These are phyloP conservation scores for Sarocladium kiliense DNA, from an alignment of 2,329 filamentous ascomycete species.

Conservation along the genomic window DNA sequence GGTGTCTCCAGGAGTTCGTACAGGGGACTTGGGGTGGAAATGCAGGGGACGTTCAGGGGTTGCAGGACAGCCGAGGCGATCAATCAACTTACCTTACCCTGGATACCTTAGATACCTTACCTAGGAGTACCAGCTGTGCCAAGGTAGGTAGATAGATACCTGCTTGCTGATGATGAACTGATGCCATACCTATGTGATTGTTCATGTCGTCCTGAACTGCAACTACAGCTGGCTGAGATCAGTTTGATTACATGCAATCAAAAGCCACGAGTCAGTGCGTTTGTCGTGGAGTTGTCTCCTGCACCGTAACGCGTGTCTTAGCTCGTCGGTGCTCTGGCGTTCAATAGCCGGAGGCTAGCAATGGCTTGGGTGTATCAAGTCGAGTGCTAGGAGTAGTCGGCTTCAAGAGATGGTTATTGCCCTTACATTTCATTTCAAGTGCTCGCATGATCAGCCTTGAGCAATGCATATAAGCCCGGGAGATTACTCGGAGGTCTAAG, in stretches of 20 bases:
- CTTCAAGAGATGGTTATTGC: neutral
- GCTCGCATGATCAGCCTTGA: too few relatives aligned
- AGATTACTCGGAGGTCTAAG: neutral
- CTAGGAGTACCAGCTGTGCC: too few relatives aligned
- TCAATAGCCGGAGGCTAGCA: neutral
- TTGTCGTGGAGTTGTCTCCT: neutral
- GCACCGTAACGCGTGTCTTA: too few relatives aligned
- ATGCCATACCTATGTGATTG: too few relatives aligned
- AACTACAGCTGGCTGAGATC: neutral
- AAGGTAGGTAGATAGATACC: too few relatives aligned
- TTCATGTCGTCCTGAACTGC: too few relatives aligned
- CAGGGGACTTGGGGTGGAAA: neutral
- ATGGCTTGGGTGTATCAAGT: neutral
- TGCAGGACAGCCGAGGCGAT: neutral
- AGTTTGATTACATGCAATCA: slow-evolving; percentile 1
- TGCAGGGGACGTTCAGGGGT: neutral
- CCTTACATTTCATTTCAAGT: too few relatives aligned
- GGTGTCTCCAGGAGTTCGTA: neutral
- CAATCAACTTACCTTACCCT: too few relatives aligned
- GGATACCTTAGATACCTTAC: too few relatives aligned
- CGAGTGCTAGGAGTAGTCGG: neutral
- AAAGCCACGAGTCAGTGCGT: slow-evolving; percentile 1
- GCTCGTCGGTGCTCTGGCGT: too few relatives aligned
- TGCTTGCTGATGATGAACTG: too few relatives aligned
- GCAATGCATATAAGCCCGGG: neutral